These are phyloP conservation scores for Davidsoniella australis DNA, from an alignment of 2,329 filamentous ascomycete species.

Conservation along the genomic window DNA sequence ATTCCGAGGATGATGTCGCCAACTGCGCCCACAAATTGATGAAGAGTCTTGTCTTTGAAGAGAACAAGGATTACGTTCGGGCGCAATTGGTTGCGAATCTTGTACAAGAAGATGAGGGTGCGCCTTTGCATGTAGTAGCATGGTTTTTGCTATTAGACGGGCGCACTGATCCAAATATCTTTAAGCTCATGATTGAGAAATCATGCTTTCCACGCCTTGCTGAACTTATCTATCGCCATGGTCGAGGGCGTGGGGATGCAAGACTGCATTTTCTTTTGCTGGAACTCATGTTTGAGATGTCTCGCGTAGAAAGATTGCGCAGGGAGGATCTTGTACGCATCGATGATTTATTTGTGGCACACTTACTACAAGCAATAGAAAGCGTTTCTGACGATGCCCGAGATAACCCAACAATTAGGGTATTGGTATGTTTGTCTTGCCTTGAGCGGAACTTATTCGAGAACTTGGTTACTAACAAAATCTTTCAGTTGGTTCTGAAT, in stretches of 20 bases:
- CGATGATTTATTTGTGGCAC: conserved; percentile 65
- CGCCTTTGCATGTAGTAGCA: conserved; percentile 64
- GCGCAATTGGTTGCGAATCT: conserved; percentile 85
- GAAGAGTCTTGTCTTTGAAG: conserved; percentile 54
- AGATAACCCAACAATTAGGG: conserved; percentile 86
- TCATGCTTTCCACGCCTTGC: conserved; percentile 70
- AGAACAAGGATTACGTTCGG: conserved; percentile 72
- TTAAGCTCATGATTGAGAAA: conserved; percentile 75
- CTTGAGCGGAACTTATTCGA: background rate
- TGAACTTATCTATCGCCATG: conserved; percentile 43
- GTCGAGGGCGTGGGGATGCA: conserved; percentile 17
- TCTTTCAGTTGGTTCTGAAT: conserved; percentile 66
- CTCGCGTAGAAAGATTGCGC: conserved; percentile 68
- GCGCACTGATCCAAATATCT: conserved; percentile 56
- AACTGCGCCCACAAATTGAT: conserved; percentile 67
- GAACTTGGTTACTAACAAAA: conserved; percentile 10
- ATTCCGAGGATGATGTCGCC: conserved; percentile 62
- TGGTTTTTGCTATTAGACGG: conserved; percentile 81
- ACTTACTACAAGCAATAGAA: conserved; percentile 78
- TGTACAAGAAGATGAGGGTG: conserved; percentile 70
- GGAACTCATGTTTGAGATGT: conserved; percentile 92
- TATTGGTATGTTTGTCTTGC: conserved; percentile 44
- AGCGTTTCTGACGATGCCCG: conserved; percentile 69
- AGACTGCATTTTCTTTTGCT: conserved; percentile 65
- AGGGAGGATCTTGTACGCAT: conserved; percentile 60